Percentiles rank a stretch among this genome's conserved stretches.
phyloP scores from a whole-genome alignment of 2,329 filamentous ascomycete genomes.

The Bipolaris cookei region DNA sequence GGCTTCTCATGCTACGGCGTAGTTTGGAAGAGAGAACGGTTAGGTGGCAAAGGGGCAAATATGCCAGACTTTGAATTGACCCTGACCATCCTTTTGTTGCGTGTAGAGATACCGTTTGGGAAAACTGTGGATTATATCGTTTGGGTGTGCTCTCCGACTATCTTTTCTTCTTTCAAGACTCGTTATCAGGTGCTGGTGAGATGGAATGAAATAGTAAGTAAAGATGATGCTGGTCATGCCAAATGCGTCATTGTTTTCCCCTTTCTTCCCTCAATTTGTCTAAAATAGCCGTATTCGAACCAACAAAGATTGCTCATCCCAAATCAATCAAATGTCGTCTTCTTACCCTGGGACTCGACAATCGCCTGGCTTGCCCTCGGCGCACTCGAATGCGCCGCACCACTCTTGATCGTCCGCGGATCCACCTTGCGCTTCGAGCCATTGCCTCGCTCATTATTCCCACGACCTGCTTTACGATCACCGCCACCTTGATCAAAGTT shows the following conservation, averaged over 20 bases:
- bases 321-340: slow-evolving; percentile 74
- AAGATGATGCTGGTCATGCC: neutral
- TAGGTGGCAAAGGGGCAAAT: no score
- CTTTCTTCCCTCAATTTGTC: slow-evolving; percentile 53
- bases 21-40: neutral
- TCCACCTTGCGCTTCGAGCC: slow-evolving; percentile 50
- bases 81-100: no score
- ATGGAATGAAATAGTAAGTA: no score
- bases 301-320: neutral
- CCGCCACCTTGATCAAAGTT: slow-evolving; percentile 38
- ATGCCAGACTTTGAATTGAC: neutral
- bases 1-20: slow-evolving; percentile 23
- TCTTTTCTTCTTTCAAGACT: no score
- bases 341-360: slow-evolving; percentile 78
- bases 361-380: slow-evolving; percentile 77
- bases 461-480: slow-evolving; percentile 36
- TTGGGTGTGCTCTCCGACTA: no score
- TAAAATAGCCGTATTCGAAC: neutral
- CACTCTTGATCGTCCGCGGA: slow-evolving; percentile 54
- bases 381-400: slow-evolving; percentile 54
- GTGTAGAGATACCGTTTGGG: no score
- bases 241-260: neutral
- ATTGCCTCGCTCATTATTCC: slow-evolving; percentile 39
- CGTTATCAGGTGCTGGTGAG: no score
- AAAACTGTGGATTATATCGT: no score